Percentiles rank a stretch among this genome's conserved stretches.
Evolutionary conservation across 2,329 filamentous ascomycete genomes (phyloP).

Genomic region (Tetracladium maxilliforme): DNA sequence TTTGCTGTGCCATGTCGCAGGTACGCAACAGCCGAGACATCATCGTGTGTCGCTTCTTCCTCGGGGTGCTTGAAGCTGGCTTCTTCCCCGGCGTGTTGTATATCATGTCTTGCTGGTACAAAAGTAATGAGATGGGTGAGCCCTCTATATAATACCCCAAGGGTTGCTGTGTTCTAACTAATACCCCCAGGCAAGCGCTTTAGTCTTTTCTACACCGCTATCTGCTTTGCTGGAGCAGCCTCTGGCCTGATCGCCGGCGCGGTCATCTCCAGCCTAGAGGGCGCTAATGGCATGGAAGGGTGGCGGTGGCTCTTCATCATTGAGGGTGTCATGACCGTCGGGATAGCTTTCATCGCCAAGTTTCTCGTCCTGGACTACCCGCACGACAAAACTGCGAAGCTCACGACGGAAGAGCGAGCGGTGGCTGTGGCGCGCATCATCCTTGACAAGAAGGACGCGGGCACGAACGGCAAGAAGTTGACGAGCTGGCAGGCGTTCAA

Average conservation of each 20-base stretch:
- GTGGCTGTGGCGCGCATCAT: constrained; percentile 27
- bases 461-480: constrained; percentile 12
- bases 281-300: constrained; percentile 8
- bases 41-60: constrained; percentile 7
- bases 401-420: constrained; percentile 20
- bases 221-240: constrained; percentile 35
- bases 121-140: constrained; percentile 8
- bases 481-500: constrained; percentile 18
- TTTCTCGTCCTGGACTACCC: constrained; percentile 13
- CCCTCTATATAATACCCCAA: too few relatives aligned
- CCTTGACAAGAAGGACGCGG: constrained; percentile 22
- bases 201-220: constrained; percentile 40
- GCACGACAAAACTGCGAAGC: constrained; percentile 21
- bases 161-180: too few relatives aligned
- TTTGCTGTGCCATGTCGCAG: constrained; percentile 15
- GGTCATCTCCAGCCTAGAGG: constrained; percentile 16
- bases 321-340: constrained; percentile 15
- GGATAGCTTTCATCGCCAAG: constrained; percentile 15
- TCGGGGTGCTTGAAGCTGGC: constrained; percentile 7
- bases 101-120: constrained; percentile 11
- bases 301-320: constrained; percentile 14
- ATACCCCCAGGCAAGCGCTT: too few relatives aligned
- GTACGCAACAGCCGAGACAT: constrained; percentile 11
- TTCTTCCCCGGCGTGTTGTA: constrained; percentile 8
- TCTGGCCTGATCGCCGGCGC: constrained; percentile 28